phyloP scores from a whole-genome alignment of 2,329 filamentous ascomycete genomes.

The Drechslerella coelobrocha region DNA sequence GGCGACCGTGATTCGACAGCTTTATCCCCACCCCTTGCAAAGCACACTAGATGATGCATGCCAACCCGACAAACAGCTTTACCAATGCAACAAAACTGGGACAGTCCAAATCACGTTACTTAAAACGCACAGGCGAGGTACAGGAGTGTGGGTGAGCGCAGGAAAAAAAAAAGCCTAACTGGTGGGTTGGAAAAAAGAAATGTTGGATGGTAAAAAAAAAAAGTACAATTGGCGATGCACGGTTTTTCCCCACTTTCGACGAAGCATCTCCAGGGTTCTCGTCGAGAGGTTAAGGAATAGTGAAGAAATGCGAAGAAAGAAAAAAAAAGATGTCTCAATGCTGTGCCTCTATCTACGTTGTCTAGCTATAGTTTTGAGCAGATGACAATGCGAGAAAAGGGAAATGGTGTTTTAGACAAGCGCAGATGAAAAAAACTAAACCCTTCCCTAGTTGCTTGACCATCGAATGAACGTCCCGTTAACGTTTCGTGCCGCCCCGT shows the following conservation, averaged over 20 bases:
- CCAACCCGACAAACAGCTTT: slow-evolving; percentile 43
- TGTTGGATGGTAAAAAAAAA: neutral
- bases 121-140: slow-evolving; percentile 42
- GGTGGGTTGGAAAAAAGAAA: slow-evolving; percentile 3
- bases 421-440: slow-evolving; percentile 28
- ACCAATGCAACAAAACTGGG: slow-evolving; percentile 35
- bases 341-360: too few species aligned
- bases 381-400: neutral
- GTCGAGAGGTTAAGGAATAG: too few species aligned
- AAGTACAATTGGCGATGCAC: too few species aligned
- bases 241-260: too few species aligned
- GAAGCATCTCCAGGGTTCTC: too few species aligned
- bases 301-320: too few species aligned
- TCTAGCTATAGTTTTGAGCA: too few species aligned
- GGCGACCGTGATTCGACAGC: slow-evolving; percentile 45
- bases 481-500: slow-evolving; percentile 48
- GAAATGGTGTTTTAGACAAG: slow-evolving; percentile 5
- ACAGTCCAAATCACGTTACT: slow-evolving; percentile 31
- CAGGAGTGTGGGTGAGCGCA: slow-evolving; percentile 44
- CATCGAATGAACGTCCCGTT: slow-evolving; percentile 46
- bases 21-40: slow-evolving; percentile 4
- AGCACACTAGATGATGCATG: slow-evolving; percentile 33
- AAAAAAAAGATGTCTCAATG: too few species aligned
- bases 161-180: slow-evolving; percentile 33
- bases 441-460: slow-evolving; percentile 4